Evolutionary conservation across 192 early-diverging fungal genomes (phyloP).

Genomic region (Geosiphon pyriformis): DNA sequence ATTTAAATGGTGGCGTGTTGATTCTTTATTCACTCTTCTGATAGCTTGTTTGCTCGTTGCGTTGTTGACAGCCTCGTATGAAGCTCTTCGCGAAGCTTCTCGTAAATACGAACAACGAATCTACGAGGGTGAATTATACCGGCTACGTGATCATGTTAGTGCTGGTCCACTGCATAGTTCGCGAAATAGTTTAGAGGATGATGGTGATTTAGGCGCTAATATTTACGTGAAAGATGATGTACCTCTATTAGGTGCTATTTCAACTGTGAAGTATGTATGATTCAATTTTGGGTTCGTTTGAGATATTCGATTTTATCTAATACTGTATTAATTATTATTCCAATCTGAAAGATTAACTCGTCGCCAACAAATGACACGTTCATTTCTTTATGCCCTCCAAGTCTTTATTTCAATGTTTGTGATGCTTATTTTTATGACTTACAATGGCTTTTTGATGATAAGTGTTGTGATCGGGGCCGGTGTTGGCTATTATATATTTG

Average conservation of each 20-base stretch:
- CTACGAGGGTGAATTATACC: constrained; percentile 16
- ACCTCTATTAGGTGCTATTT: background rate
- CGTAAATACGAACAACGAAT: constrained; percentile 32
- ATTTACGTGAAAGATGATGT: too few relatives aligned
- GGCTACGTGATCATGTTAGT: background rate
- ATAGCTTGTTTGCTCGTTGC: constrained; percentile 56
- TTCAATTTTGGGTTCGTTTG: too few relatives aligned
- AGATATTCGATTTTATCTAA: background rate
- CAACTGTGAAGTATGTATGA: background rate
- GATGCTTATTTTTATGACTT: constrained; percentile 84
- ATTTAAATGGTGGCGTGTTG: constrained; percentile 70
- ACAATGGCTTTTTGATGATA: constrained; percentile 71
- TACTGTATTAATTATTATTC: background rate
- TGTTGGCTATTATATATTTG: constrained; percentile 39
- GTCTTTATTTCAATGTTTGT: constrained; percentile 66
- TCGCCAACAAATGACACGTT: constrained; percentile 49
- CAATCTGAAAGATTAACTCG: constrained; percentile 31
- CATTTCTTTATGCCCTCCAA: constrained; percentile 59
- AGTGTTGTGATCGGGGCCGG: constrained; percentile 61
- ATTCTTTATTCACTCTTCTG: constrained; percentile 46
- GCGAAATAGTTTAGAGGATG: too few relatives aligned
- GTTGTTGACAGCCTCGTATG: constrained; percentile 44
- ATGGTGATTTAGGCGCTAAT: too few relatives aligned
- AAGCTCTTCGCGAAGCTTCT: constrained; percentile 35
- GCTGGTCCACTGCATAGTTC: too few relatives aligned